Evolutionary conservation across 129 eudicot species (phyloP).

Genomic region (Helichrysum umbraculigerum): DNA sequence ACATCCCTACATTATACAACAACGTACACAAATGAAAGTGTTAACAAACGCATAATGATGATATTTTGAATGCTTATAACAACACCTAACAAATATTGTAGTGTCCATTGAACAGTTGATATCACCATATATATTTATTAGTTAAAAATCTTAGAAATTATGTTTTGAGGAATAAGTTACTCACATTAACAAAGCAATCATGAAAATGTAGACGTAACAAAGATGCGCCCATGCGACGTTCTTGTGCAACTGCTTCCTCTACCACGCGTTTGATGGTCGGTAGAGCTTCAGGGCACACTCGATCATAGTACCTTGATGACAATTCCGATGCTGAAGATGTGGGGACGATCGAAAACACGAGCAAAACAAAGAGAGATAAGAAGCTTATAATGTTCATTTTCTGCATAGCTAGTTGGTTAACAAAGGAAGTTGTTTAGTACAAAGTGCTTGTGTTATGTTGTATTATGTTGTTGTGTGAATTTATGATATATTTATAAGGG

Average conservation of each 20-base stretch:
- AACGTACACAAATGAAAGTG: neutral
- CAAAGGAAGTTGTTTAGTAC: neutral
- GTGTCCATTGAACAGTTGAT: too few relatives aligned
- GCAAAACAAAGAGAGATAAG: constrained; percentile 1
- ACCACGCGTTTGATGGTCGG: constrained; percentile 46
- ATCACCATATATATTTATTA: too few relatives aligned
- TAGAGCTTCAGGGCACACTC: constrained; percentile 43
- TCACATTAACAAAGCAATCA: constrained; percentile 53
- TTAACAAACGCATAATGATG: too few relatives aligned
- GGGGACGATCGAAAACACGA: neutral
- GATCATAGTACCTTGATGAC: constrained; percentile 36
- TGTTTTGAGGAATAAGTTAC: neutral
- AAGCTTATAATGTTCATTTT: constrained; percentile 23
- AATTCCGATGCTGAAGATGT: constrained; percentile 24
- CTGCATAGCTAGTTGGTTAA: neutral
- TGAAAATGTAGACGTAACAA: constrained; percentile 54
- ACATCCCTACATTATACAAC: constrained; percentile 38
- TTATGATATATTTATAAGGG: constrained; percentile 13
- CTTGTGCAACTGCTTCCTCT: constrained; percentile 44
- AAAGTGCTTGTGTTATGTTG: neutral
- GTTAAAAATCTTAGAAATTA: too few relatives aligned
- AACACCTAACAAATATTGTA: too few relatives aligned
- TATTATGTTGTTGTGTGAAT: neutral
- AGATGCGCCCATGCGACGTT: constrained; percentile 56
- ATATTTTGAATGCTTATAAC: too few relatives aligned